Evolutionary conservation across 2,329 filamentous ascomycete species (phyloP).

Genomic region (Drechmeria coniospora): DNA sequence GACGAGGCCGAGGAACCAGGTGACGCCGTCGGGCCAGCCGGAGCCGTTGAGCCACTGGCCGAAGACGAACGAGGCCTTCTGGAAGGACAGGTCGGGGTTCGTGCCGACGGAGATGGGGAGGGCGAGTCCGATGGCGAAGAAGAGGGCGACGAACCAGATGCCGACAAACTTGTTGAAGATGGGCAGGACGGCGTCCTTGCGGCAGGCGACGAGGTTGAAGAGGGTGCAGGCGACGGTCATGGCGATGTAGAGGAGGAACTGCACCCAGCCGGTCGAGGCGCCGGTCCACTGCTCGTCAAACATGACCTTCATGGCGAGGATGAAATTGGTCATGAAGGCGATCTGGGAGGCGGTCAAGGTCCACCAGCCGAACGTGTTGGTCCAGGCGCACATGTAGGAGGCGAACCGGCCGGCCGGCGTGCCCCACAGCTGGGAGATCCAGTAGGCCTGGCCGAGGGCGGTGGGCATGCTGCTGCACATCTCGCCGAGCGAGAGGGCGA

Average conservation of each 20-base stretch:
- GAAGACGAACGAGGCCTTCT: conserved; percentile 36
- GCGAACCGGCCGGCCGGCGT: conserved; percentile 28
- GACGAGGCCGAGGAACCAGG: conserved; percentile 42
- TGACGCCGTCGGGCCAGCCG: conserved; percentile 38
- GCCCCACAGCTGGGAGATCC: conserved; percentile 23
- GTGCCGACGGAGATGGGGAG: conserved; percentile 36
- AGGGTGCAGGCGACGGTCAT: conserved; percentile 30
- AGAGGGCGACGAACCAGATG: conserved; percentile 33
- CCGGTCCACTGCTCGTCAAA: conserved; percentile 32
- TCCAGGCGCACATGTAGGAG: conserved; percentile 44
- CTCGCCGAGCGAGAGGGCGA: conserved; percentile 39
- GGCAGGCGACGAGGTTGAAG: conserved; percentile 36
- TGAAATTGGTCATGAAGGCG: conserved; percentile 42
- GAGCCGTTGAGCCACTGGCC: conserved; percentile 27
- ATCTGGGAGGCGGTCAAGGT: conserved; percentile 37
- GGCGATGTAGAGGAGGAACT: conserved; percentile 39
- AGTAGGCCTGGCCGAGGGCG: conserved; percentile 43
- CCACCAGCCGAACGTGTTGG: conserved; percentile 46
- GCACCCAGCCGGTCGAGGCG: conserved; percentile 30
- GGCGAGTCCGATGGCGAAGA: conserved; percentile 34
- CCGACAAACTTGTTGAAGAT: conserved; percentile 42
- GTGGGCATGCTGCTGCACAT: conserved; percentile 44
- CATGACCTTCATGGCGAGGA: conserved; percentile 40
- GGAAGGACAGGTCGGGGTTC: conserved; percentile 26
- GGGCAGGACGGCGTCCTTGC: conserved; percentile 22